These are phyloP conservation scores for Chamaecrista fasciculata DNA, from an alignment of 306 rosid genomes.

Conservation along the genomic window DNA sequence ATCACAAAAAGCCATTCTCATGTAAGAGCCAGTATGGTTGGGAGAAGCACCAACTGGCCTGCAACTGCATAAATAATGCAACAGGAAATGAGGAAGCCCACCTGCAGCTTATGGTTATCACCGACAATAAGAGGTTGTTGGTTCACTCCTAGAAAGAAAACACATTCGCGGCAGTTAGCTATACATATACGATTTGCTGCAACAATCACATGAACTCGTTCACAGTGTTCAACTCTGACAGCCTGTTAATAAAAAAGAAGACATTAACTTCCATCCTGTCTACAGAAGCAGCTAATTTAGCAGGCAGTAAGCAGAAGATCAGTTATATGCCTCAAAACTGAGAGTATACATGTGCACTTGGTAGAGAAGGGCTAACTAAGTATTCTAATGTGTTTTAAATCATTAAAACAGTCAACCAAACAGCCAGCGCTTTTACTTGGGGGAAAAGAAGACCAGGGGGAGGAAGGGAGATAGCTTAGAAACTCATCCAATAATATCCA, in stretches of 20 bases:
- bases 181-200: conserved; percentile 88
- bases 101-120: conserved; percentile 90
- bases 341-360: background rate
- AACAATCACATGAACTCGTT: conserved; percentile 93
- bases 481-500: conserved; percentile 17
- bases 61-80: conserved; percentile 27
- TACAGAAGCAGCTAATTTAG: conserved; percentile 22
- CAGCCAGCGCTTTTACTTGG: background rate
- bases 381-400: background rate
- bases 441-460: background rate
- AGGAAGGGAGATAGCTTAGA: background rate
- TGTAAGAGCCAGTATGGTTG: conserved; percentile 8
- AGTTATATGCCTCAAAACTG: conserved; percentile 4
- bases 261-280: conserved; percentile 28
- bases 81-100: conserved; percentile 31
- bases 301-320: conserved; percentile 8
- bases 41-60: conserved; percentile 2
- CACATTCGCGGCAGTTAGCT: conserved; percentile 91
- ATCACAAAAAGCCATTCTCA: conserved; percentile 10
- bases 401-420: background rate
- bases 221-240: conserved; percentile 94
- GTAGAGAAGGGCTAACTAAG: background rate
- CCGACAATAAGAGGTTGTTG: conserved; percentile 72
- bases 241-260: conserved; percentile 59
- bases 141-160: conserved; percentile 72